phyloP scores from a whole-genome alignment of 1,139 yeast species.

The Zygosaccharomyces sapae region DNA sequence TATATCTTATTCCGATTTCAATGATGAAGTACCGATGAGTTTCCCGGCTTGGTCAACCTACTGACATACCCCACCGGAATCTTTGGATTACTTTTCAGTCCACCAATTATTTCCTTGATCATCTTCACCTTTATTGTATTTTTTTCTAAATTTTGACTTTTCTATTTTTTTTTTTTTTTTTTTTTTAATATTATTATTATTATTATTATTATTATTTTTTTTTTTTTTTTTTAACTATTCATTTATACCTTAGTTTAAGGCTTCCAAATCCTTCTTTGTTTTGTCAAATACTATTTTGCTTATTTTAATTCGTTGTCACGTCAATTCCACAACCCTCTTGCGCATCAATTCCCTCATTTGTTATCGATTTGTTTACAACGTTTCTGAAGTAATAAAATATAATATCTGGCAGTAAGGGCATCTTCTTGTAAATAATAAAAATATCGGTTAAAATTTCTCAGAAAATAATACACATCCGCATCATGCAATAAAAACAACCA shows the following conservation, averaged over 20 bases:
- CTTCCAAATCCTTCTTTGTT: too few relatives aligned
- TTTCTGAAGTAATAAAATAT: neutral
- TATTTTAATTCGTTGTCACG: slow-evolving; percentile 1
- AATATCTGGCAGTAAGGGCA: neutral
- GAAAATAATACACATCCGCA: neutral
- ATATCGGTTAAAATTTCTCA: neutral
- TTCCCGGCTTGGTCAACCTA: slow-evolving; percentile 3
- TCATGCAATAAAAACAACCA: neutral
- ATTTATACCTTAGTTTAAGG: neutral
- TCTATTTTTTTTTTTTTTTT: slow-evolving; percentile 2
- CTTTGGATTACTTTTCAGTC: neutral
- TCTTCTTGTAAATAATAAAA: neutral
- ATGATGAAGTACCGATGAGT: slow-evolving; percentile 1
- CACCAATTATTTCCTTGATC: neutral
- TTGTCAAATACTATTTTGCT: too few relatives aligned
- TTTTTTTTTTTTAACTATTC: neutral
- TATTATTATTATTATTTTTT: neutral
- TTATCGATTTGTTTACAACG: neutral
- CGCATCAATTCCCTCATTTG: neutral
- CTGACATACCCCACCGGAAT: neutral
- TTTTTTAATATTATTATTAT: slow-evolving; percentile 1
- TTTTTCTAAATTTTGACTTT: neutral
- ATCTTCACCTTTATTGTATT: neutral
- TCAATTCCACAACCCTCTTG: neutral
- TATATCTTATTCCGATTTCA: neutral